These are phyloP conservation scores for Lentinus brumalis DNA, from an alignment of 768 basidiomycete genomes.

Conservation along the genomic window DNA sequence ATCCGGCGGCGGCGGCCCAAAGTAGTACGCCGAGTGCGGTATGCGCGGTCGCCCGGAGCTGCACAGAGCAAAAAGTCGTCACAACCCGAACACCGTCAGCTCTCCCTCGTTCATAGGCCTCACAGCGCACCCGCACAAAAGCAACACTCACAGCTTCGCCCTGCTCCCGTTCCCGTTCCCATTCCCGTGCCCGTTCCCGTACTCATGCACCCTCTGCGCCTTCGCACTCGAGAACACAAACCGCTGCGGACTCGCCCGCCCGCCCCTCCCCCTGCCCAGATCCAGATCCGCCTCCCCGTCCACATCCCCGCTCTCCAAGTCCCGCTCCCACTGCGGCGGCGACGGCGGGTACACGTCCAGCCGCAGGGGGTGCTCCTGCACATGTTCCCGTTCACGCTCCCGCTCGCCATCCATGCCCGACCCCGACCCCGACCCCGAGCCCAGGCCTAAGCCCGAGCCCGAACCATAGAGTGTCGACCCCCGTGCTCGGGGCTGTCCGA, in stretches of 20 bases:
- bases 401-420: neutral
- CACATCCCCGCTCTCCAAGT: slow-evolving; percentile 39
- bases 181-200: neutral
- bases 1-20: slow-evolving; percentile 75
- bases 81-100: too few relatives aligned
- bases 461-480: slow-evolving; percentile 9
- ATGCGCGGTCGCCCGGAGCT: slow-evolving; percentile 43
- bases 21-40: slow-evolving; percentile 83
- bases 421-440: neutral
- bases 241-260: slow-evolving; percentile 18
- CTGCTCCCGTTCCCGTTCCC: neutral
- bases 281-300: neutral
- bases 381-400: neutral
- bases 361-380: slow-evolving; percentile 41
- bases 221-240: slow-evolving; percentile 15
- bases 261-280: neutral
- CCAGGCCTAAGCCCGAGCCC: neutral
- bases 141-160: slow-evolving; percentile 17
- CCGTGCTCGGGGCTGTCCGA: slow-evolving; percentile 8
- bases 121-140: neutral
- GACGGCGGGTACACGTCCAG: slow-evolving; percentile 52
- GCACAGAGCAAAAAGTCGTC: too few relatives aligned
- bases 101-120: neutral
- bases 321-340: slow-evolving; percentile 69
- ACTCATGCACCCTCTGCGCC: slow-evolving; percentile 20